Conservation (phyloP, 768 basidiomycete genomes). For the Podaxis pistillaris region DNA sequence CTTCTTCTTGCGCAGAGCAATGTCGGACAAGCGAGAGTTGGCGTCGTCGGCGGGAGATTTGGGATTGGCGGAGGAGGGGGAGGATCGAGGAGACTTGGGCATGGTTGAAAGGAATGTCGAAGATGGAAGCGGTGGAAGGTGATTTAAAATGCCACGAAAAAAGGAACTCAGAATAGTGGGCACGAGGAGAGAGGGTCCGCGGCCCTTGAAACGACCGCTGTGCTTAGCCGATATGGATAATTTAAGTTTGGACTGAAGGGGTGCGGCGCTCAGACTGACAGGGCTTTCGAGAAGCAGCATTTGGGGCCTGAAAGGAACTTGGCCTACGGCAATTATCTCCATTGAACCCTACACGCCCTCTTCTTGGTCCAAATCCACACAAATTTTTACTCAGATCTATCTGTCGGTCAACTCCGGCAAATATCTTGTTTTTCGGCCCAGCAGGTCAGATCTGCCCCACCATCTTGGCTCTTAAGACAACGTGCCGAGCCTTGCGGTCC, state of each 20-base stretch:
- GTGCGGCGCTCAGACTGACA: conserved; percentile 46
- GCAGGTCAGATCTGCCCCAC: conserved; percentile 7
- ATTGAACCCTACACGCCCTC: conserved; percentile 28
- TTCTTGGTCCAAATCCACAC: conserved; percentile 27
- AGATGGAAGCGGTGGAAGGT: conserved; percentile 27
- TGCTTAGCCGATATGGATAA: conserved; percentile 48
- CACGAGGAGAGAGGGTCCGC: conserved; percentile 66
- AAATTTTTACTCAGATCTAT: conserved; percentile 22
- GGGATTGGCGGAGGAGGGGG: conserved; percentile 23
- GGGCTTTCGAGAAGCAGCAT: conserved; percentile 42
- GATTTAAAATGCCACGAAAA: conserved; percentile 63
- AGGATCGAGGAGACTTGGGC: conserved; percentile 41
- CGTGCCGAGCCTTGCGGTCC: conserved; percentile 26
- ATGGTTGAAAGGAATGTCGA: conserved; percentile 33
- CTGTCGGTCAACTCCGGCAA: conserved; percentile 20
- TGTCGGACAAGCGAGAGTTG: conserved; percentile 54
- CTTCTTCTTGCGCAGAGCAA: conserved; percentile 80
- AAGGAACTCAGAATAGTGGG: conserved; percentile 59
- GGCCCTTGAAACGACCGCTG: conserved; percentile 43
- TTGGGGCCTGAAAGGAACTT: conserved; percentile 32
- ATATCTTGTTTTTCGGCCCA: conserved; percentile 11
- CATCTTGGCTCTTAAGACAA: conserved; percentile 7
- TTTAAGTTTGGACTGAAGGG: conserved; percentile 50
- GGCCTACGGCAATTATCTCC: conserved; percentile 37
- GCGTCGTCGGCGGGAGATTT: conserved; percentile 35